Evolutionary conservation across 2,329 filamentous ascomycete genomes (phyloP).

Genomic region (Cryphonectria parasitica): DNA sequence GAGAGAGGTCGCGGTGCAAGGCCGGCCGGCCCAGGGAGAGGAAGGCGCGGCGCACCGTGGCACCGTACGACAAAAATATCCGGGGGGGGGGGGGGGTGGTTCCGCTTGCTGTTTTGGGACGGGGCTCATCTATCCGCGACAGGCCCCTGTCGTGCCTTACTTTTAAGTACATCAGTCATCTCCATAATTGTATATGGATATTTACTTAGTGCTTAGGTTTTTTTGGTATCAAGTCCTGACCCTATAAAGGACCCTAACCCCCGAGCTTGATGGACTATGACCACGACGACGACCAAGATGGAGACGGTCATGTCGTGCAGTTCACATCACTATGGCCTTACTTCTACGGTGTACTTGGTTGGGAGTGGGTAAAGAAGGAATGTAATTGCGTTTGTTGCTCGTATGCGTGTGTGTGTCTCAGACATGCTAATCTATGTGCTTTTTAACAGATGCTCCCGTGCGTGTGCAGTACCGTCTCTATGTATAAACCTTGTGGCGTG

Average conservation of each 20-base stretch:
- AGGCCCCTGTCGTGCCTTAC: slow-evolving; percentile 5
- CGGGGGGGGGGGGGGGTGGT: not conserved
- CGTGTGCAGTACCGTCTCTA: not conserved
- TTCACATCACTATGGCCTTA: too few species aligned
- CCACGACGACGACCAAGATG: not conserved
- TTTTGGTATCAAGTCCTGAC: too few species aligned
- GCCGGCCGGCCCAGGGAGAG: not conserved
- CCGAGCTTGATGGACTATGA: not conserved
- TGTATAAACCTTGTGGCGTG: not conserved
- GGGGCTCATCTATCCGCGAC: slow-evolving; percentile 9
- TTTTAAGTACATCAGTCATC: not conserved
- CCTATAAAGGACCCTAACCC: too few species aligned
- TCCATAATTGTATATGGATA: not conserved
- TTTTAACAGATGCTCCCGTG: not conserved
- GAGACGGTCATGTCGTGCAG: not conserved
- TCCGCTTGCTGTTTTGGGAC: slow-evolving; percentile 6
- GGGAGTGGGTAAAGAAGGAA: not conserved
- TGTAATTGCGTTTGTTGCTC: not conserved
- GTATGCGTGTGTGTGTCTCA: not conserved
- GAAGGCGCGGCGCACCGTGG: not conserved
- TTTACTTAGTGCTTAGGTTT: too few species aligned
- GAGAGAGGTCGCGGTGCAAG: not conserved
- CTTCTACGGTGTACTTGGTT: too few species aligned
- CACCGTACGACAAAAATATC: slow-evolving; percentile 9
- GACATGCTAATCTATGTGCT: not conserved